Base-by-base conservation (phyloP, 352 stramenopile genomes). In the Pythium aquatile region DNA sequence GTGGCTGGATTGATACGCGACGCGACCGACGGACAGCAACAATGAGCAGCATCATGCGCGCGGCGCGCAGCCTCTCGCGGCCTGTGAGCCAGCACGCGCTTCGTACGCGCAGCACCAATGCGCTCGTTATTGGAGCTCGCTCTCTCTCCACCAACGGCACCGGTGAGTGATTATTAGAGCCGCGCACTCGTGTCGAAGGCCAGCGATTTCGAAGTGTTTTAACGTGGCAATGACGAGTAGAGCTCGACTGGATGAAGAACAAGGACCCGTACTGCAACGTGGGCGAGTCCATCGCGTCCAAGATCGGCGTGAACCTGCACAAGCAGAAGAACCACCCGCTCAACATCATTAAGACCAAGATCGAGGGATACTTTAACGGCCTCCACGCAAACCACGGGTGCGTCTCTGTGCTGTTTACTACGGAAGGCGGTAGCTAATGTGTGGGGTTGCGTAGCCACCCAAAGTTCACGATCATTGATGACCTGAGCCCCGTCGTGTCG, bases 341-440 rank as follows among this genome's bases (percentile, higher is more conserved):
- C 55, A 87, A 96, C 68, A 98, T 97, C 64, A 97, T 97, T 68
- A 97, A 97, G 74, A 90, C 81, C 59, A 97, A 90, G 74, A 97
- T 97, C 69, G 88, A 97, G 63, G 58, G 71, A 30, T 97, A 97
- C 74, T 97, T 97, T 68, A 75, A 93, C 49, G 65, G 80, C n/a
- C 69, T 92, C 52, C 82, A 93, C 53, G 40, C 59, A 28, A 66
- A 74, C n/a, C 65, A 92, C 48, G 78, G 78, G 83, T 90, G 53
- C 37, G 67, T 61, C 24, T 33, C 29, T 37, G 24, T n/a, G 20
- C 62, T 51, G 9, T 40, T 29, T 40, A 20, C 40, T 52, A 6
- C 44, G 10, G n/a, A 24, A 17, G 10, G 26, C 37, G 7, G 17
- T 24, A 33, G 17, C 56, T 55, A 13, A 63, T 32, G 17, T 46